A percentile compares a stretch with the other conserved stretches of the same genome.
Conservation (phyloP, 352 stramenopile species). For the Phytophthora agathidicida region DNA sequence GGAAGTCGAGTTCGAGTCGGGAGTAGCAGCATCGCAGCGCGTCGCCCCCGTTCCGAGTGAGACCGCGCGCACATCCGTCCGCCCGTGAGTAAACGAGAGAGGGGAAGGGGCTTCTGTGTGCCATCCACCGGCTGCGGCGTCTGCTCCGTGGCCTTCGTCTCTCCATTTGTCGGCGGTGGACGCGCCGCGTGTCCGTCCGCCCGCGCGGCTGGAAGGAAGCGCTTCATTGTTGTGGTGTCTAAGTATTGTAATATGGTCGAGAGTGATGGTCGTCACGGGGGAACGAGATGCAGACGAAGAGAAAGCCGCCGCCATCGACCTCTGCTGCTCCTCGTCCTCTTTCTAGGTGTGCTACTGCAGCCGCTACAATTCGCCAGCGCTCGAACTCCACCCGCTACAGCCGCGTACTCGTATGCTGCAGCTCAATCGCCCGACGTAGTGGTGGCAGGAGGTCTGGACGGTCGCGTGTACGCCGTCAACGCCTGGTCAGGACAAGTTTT, state of each 20-base stretch:
- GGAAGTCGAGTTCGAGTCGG: conserved; percentile 7
- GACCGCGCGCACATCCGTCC: not conserved
- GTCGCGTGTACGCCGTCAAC: conserved; percentile 76
- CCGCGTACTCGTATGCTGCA: conserved; percentile 25
- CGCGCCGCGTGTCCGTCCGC: conserved; percentile 26
- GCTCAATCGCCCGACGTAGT: conserved; percentile 52
- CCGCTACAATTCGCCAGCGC: not conserved
- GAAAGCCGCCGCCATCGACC: no score
- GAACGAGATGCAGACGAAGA: conserved; percentile 10
- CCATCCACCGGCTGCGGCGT: conserved; percentile 22
- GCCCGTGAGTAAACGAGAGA: no score
- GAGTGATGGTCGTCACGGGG: conserved; percentile 12
- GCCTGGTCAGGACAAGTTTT: conserved; percentile 82
- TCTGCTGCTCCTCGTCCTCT: conserved; percentile 12
- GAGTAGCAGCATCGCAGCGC: conserved; percentile 1
- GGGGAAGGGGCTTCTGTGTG: no score
- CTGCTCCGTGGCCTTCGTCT: conserved; percentile 19
- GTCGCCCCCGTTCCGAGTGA: conserved; percentile 10
- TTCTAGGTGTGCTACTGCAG: conserved; percentile 2
- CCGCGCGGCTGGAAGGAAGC: conserved; percentile 1
- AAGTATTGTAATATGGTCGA: conserved; percentile 20
- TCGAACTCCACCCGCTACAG: not conserved
- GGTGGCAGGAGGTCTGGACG: conserved; percentile 75
- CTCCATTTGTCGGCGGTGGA: conserved; percentile 12
- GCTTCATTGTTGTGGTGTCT: conserved; percentile 7